These are phyloP conservation scores for Alnus glutinosa DNA, from an alignment of 306 rosid genomes.

Conservation along the genomic window DNA sequence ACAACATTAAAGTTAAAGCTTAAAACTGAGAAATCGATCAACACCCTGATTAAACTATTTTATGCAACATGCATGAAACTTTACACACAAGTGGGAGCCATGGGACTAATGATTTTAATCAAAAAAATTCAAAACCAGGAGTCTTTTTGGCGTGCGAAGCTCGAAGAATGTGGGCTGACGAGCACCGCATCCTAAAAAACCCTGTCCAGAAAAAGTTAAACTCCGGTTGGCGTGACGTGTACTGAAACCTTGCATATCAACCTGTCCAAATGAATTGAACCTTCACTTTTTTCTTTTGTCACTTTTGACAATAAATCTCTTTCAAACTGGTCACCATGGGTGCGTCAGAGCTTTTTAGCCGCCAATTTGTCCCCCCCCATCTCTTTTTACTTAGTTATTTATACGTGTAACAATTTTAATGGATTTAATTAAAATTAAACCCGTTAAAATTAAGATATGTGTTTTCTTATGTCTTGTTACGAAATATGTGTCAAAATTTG, in stretches of 20 bases:
- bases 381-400: neutral
- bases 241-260: neutral
- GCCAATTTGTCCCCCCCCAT: conserved; percentile 15
- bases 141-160: neutral
- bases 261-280: conserved; percentile 68
- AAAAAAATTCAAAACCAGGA: neutral
- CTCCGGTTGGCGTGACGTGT: conserved; percentile 20
- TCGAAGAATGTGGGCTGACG: neutral
- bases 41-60: neutral
- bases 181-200: neutral
- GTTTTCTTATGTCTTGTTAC: too few species aligned
- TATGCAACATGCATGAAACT: neutral
- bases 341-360: conserved; percentile 36
- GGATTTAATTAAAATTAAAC: too few species aligned
- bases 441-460: too few species aligned
- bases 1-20: neutral
- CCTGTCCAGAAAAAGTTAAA: neutral
- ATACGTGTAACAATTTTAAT: too few species aligned
- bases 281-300: conserved; percentile 19
- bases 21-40: neutral
- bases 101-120: neutral
- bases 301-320: conserved; percentile 1
- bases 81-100: neutral
- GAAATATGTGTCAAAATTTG: too few species aligned
- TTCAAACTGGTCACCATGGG: conserved; percentile 21